These are phyloP conservation scores for Kluyveromyces siamensis DNA, from an alignment of 805 yeast species.

Conservation along the genomic window DNA sequence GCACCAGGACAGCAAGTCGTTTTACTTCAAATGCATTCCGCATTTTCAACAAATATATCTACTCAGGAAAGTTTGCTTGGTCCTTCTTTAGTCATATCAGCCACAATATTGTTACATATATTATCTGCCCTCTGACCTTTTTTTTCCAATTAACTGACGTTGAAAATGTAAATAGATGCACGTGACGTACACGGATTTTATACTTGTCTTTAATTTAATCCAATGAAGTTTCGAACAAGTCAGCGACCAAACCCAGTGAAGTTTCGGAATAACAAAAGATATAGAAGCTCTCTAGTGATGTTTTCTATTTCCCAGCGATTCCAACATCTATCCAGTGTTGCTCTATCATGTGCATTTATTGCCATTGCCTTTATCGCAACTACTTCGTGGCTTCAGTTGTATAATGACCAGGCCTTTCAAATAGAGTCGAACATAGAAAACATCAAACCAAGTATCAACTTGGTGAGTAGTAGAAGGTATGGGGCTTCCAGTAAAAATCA, in stretches of 20 bases:
- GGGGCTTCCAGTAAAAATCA: slow-evolving; percentile 61
- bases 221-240: too few relatives aligned
- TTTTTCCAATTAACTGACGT: neutral
- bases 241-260: too few relatives aligned
- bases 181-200: neutral
- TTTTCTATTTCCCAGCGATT: slow-evolving; percentile 35
- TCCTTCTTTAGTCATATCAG: neutral
- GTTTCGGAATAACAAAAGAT: neutral
- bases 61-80: neutral
- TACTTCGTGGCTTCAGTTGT: slow-evolving; percentile 42
- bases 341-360: slow-evolving; percentile 42
- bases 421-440: slow-evolving; percentile 31
- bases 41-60: neutral
- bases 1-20: neutral
- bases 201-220: neutral
- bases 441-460: slow-evolving; percentile 32
- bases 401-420: slow-evolving; percentile 35
- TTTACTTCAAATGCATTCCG: slow-evolving; percentile 1
- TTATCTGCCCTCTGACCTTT: neutral
- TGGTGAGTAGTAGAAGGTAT: slow-evolving; percentile 49
- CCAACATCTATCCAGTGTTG: slow-evolving; percentile 45
- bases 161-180: neutral
- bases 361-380: slow-evolving; percentile 40
- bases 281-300: slow-evolving; percentile 19
- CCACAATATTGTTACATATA: neutral